Percentiles rank a stretch among this genome's conserved stretches.
Evolutionary conservation across 2,329 filamentous ascomycete genomes (phyloP).

Genomic region (Diaporthe ampelina): DNA sequence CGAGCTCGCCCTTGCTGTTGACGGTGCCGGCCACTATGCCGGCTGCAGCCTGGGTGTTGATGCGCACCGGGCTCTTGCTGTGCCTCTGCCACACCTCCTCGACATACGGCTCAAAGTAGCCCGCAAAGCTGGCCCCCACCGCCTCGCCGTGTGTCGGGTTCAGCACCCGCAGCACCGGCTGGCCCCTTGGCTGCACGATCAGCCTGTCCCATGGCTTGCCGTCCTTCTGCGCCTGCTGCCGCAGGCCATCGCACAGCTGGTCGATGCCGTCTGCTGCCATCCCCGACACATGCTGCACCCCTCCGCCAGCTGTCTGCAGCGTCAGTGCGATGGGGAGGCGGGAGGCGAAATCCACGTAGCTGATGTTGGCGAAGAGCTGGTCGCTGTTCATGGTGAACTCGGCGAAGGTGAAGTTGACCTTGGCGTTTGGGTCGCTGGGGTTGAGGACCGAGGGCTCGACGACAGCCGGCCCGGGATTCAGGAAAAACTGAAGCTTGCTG

Average conservation of each 20-base stretch:
- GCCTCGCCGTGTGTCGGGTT: slow-evolving; percentile 60
- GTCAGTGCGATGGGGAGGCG: slow-evolving; percentile 67
- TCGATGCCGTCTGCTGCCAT: slow-evolving; percentile 70
- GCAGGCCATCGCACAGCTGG: slow-evolving; percentile 66
- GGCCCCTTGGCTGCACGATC: slow-evolving; percentile 51
- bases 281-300: slow-evolving; percentile 67
- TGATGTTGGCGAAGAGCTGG: slow-evolving; percentile 73
- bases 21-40: slow-evolving; percentile 69
- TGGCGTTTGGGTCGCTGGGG: slow-evolving; percentile 67
- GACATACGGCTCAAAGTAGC: slow-evolving; percentile 60
- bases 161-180: slow-evolving; percentile 55
- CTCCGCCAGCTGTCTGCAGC: slow-evolving; percentile 58
- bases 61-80: slow-evolving; percentile 56
- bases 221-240: slow-evolving; percentile 68
- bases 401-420: slow-evolving; percentile 68
- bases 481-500: slow-evolving; percentile 68
- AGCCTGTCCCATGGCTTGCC: slow-evolving; percentile 74
- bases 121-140: slow-evolving; percentile 59
- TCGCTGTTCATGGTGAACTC: slow-evolving; percentile 72
- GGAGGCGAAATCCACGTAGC: slow-evolving; percentile 75
- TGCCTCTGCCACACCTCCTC: slow-evolving; percentile 59
- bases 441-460: slow-evolving; percentile 79
- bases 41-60: slow-evolving; percentile 75
- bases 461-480: slow-evolving; percentile 75
- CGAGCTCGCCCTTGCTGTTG: slow-evolving; percentile 54